Percentiles rank a stretch among this genome's conserved stretches.
phyloP scores from a whole-genome alignment of 768 basidiomycete species.

The Mycena amicta region DNA sequence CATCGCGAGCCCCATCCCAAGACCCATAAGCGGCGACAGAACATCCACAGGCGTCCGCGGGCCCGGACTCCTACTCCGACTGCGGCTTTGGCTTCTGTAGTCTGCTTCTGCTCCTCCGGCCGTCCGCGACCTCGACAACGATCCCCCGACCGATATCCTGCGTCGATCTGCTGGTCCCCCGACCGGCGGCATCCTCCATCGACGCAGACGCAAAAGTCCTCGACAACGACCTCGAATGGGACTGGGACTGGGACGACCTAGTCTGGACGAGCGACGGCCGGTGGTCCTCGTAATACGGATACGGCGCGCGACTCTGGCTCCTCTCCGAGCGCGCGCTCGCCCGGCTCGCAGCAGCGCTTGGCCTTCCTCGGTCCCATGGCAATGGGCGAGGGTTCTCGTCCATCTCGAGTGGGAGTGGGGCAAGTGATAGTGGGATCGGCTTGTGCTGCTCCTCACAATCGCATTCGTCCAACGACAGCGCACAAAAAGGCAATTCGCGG shows the following conservation, averaged over 20 bases:
- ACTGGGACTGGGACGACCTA: no score
- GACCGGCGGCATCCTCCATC: no score
- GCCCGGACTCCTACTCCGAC: slow-evolving; percentile 10
- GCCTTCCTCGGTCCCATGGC: slow-evolving; percentile 9
- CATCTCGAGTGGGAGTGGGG: background rate
- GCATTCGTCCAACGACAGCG: background rate
- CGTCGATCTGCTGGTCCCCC: no score
- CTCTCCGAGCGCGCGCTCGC: slow-evolving; percentile 11
- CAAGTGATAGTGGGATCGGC: no score
- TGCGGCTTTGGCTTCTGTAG: slow-evolving; percentile 8
- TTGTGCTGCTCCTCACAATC: background rate
- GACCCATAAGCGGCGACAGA: slow-evolving; percentile 2
- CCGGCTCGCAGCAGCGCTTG: slow-evolving; percentile 9
- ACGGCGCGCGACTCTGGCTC: slow-evolving; percentile 16
- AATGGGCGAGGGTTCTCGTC: background rate
- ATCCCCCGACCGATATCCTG: background rate
- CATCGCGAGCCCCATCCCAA: slow-evolving; percentile 11
- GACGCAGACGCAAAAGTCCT: no score
- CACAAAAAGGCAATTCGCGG: no score
- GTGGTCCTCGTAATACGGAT: background rate
- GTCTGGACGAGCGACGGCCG: no score
- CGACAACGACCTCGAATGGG: no score
- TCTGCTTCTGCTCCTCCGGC: slow-evolving; percentile 1
- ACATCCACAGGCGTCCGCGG: slow-evolving; percentile 18
- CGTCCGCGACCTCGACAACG: background rate